Evolutionary conservation across 202 grass and related monocot genomes (phyloP), one percentile per base, ranked within the genome.

Genomic region (Cymbopogon flexuosus): DNA sequence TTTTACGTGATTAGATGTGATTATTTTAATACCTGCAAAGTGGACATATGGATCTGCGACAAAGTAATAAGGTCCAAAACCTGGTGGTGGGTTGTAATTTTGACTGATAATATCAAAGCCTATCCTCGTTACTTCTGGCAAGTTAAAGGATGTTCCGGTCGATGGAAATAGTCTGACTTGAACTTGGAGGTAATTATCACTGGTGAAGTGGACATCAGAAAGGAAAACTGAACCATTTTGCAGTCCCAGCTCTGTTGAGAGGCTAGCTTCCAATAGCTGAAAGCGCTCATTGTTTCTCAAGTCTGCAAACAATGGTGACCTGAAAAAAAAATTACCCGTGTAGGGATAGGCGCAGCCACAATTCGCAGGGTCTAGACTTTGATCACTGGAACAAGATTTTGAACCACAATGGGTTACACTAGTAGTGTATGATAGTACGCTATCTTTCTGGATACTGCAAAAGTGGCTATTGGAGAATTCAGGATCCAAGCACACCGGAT

Each of bases 21-120:
- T 37, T 81, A 86, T 61, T 33, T 6, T 47, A 54, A 11, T 86
- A 93, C 91, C 91, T 90, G 70, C 21, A 31, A 68, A 72, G 30
- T 76, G 42, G 41, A 1, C 2, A 79, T 94, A 89, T 59, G 62
- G 56, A 83, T 79, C 62, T 72, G 65, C 89, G 3, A 77, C 22
- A 65, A 94, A 97, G 68, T 54, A 83, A 89, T 94, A 97, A 33
- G 94, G 94, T 81, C 94, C 94, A 68, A 97, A 94, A 40, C 64
- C 54, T 10, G 1, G 2, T 42, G 92, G 90, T 27, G 92, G 59
- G 16, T 82, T 84, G 15, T 82, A 94, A 59, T 21, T 78, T 80
- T 94, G 88, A 57, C 75, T 84, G 68, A 75, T 94, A n/a, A 97
- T 73, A 86, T 70, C 56, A 85, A 70, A 87, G 19, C 88, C 88